These are phyloP conservation scores for Amaranthus hypochondriacus DNA, from an alignment of 148 eudicot species.

Conservation along the genomic window DNA sequence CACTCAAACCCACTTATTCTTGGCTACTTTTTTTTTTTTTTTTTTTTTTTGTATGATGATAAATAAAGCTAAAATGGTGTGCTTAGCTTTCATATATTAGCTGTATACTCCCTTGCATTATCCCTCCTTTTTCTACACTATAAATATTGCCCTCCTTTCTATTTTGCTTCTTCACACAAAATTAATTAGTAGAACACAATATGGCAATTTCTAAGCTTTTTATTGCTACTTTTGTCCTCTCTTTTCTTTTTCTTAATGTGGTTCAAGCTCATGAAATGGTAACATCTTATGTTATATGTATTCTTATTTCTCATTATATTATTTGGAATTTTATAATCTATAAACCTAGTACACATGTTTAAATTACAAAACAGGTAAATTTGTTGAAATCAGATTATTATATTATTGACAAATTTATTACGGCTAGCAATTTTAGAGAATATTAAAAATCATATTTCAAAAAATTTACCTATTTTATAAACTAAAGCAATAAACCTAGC, in stretches of 20 bases:
- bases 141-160: constrained; percentile 10
- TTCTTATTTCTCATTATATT: too few relatives aligned
- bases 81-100: constrained; percentile 14
- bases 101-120: constrained; percentile 20
- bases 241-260: constrained; percentile 29
- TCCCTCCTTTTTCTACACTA: background rate
- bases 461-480: too few relatives aligned
- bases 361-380: too few relatives aligned
- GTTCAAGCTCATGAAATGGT: constrained; percentile 26
- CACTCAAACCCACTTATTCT: constrained; percentile 1
- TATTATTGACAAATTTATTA: too few relatives aligned
- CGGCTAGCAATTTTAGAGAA: too few relatives aligned
- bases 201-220: constrained; percentile 30
- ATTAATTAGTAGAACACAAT: background rate
- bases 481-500: too few relatives aligned
- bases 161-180: background rate
- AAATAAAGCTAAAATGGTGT: too few relatives aligned
- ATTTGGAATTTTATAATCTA: too few relatives aligned
- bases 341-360: too few relatives aligned
- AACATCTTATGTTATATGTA: background rate
- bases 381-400: too few relatives aligned
- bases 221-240: constrained; percentile 24
- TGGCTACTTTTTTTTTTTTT: background rate
- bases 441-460: too few relatives aligned
- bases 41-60: background rate